Evolutionary conservation across 2,329 filamentous ascomycete genomes (phyloP).

Genomic region (Lecanicillium sp.): DNA sequence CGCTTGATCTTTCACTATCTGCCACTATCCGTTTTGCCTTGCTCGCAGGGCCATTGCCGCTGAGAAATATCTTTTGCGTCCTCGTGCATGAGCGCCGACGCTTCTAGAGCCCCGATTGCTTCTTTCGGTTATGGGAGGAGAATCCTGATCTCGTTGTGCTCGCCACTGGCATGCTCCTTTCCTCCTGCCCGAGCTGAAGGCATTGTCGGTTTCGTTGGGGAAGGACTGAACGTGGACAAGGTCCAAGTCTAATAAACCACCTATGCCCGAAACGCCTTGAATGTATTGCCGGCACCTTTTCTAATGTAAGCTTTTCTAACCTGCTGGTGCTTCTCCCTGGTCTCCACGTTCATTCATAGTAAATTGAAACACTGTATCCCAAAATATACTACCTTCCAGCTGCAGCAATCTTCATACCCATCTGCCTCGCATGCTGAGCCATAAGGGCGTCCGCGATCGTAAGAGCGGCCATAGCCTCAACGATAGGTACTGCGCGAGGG

Average conservation of each 20-base stretch:
- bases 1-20: constrained; percentile 17
- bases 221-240: constrained; percentile 20
- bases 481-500: constrained; percentile 77
- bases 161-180: constrained; percentile 11
- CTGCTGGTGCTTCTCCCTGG: constrained; percentile 18
- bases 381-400: background rate
- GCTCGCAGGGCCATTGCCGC: constrained; percentile 15
- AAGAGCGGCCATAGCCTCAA: constrained; percentile 86
- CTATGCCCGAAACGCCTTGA: constrained; percentile 19
- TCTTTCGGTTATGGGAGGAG: constrained; percentile 13
- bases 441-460: constrained; percentile 82
- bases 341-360: constrained; percentile 18
- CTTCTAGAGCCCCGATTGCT: constrained; percentile 14
- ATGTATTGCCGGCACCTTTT: constrained; percentile 18
- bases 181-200: constrained; percentile 17
- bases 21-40: constrained; percentile 16
- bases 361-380: constrained; percentile 11
- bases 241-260: constrained; percentile 20
- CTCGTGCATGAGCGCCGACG: constrained; percentile 17
- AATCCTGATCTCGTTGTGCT: constrained; percentile 15
- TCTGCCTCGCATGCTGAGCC: constrained; percentile 64
- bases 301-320: constrained; percentile 19
- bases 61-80: constrained; percentile 16
- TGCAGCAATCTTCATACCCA: constrained; percentile 26
- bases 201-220: constrained; percentile 19